Base-by-base conservation (phyloP, 768 basidiomycete species). In the Tricholoma matsutake region DNA sequence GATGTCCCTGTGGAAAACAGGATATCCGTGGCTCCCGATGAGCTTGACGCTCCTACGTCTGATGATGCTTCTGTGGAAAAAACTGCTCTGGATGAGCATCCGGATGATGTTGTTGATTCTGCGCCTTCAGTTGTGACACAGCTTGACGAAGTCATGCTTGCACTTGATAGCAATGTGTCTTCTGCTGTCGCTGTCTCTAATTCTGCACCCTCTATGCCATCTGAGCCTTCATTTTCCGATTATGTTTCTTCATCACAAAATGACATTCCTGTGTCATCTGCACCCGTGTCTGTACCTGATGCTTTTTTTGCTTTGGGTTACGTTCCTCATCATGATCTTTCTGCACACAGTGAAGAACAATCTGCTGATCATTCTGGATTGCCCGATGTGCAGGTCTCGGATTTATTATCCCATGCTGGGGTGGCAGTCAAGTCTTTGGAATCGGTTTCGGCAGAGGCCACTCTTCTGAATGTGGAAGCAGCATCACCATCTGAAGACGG, bases 281-380 rank as follows among this genome's bases (percentile, higher is more conserved):
- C 72, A 73, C 75, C 74, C 73, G 75, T 73, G 80, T 83, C 84
- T 76, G 83, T 83, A 71, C 77, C 76, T 72, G 76, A 78, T 71
- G 63, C 74, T 74, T 65, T 72, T 70, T 76, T 74, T 67, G 67
- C 71, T 64, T 69, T 72, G 71, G 65, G 63, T 58, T 63, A 62
- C 64, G 57, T 71, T 73, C 76, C 79, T 82, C 75, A 79, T 72
- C 63, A 68, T 56, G 58, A 64, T 66, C 65, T 64, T 68, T 71
- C 61, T 75, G 73, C 65, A 67, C 63, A 75, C 73, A 78, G 79
- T 67, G 79, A 75, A 71, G 76, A 80, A 65, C 73, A 75, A 66
- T 66, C 77, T 78, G 75, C 77, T 82, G 74, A 83, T 73, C 66
- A 74, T 77, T 70, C 74, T 79, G 76, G 76, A 66, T 75, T 73